phyloP scores from a whole-genome alignment of 805 yeast species.

The Candida caryicola region DNA sequence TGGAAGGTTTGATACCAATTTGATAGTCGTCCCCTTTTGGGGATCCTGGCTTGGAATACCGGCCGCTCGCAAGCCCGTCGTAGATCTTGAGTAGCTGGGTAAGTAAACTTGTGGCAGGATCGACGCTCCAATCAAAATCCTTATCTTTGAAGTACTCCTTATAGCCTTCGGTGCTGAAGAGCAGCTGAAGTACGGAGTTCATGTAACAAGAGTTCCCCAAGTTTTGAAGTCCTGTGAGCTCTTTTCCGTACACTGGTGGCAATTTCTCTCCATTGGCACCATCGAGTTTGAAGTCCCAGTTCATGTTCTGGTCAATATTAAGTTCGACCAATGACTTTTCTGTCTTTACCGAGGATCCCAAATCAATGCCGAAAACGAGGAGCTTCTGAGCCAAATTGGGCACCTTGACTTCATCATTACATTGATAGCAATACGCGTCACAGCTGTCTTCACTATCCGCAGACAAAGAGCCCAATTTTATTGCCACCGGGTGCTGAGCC shows the following conservation, averaged over 20 bases:
- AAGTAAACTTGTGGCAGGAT: constrained; percentile 64
- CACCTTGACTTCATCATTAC: constrained; percentile 86
- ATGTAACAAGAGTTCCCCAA: constrained; percentile 92
- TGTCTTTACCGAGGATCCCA: constrained; percentile 55
- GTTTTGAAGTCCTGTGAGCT: constrained; percentile 80
- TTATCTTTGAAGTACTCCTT: constrained; percentile 38
- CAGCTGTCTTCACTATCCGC: constrained; percentile 55
- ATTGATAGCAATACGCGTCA: constrained; percentile 84
- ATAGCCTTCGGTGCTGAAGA: constrained; percentile 48
- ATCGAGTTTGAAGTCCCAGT: constrained; percentile 88
- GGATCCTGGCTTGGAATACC: constrained; percentile 60
- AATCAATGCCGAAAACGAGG: constrained; percentile 64
- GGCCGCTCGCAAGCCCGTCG: constrained; percentile 74
- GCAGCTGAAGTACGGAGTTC: constrained; percentile 73
- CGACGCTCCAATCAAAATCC: constrained; percentile 28
- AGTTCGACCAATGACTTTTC: constrained; percentile 87
- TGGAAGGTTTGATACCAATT: constrained; percentile 70
- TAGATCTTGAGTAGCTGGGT: constrained; percentile 77
- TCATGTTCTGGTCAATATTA: constrained; percentile 87
- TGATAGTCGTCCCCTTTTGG: constrained; percentile 53
- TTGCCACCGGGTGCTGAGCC: constrained; percentile 74
- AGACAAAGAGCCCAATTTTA: constrained; percentile 86
- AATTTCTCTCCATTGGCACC: constrained; percentile 66
- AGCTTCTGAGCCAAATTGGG: constrained; percentile 52
- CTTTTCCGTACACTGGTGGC: constrained; percentile 68